Base-by-base conservation (phyloP, 2,329 filamentous ascomycete genomes). In the Chaetomiaceae sp. region DNA sequence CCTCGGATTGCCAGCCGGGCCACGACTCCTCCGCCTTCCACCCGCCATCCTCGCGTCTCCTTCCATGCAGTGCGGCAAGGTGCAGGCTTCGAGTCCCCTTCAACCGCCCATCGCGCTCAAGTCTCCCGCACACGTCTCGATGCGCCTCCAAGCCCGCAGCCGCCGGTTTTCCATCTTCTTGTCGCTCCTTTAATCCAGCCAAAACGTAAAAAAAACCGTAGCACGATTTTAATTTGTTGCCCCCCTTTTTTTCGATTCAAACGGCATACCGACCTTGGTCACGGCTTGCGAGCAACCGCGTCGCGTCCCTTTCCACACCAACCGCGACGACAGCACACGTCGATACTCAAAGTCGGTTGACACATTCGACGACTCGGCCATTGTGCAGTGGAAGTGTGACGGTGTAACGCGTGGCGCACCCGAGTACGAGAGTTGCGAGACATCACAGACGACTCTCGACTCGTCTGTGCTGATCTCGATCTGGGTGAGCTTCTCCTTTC, bases 401-500 rank as follows among this genome's bases (percentile, higher is more conserved):
- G 38, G 22, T 36, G 33, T 34, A 39, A 53, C 55, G 52, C 53
- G 50, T 48, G 27, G 50, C 14, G 11, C 3, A 51, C 46, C 42
- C 10, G 48, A 44, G 27, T 36, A 34, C 20, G 32, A 34, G 19
- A 24, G 27, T 26, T 22, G 54, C 51, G 74, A 78, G 75, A 71
- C 12, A 65, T 73, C 74, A 75, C 75, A 77, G 78, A 72, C 77
- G 76, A 78, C 65, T 62, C 58, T 52, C 62, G 56, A 58, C 62
- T 78, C 75, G 78, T 81, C 77, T 81, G 77, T 73, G 67, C 76
- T 80, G 76, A 74, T 79, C 76, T 77, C 73, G 59, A 61, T 50
- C 63, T 44, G 68, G 71, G 74, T 76, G 62, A 73, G 72, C 56
- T 51, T 43, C 49, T 39, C 15, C n/a, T 7, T 27, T 22, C 20